Conservation (phyloP, 805 yeast species). For the Starmerella vaccinii region DNA sequence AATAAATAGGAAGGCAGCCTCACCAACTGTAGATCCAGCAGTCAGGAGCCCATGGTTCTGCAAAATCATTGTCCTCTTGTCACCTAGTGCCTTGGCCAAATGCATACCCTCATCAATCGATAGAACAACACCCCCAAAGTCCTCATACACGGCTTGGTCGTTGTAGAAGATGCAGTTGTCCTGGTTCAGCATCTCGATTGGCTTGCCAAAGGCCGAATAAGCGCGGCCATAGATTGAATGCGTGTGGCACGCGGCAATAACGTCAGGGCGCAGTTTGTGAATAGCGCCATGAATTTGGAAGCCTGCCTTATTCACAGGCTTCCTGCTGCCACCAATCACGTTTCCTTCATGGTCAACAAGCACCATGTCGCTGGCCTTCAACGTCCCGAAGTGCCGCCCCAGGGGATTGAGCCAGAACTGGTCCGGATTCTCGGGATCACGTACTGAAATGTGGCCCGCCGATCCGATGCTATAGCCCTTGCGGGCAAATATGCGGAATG, state of each 20-base stretch:
- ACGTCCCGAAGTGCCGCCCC: slow-evolving; percentile 59
- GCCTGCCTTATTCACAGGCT: slow-evolving; percentile 57
- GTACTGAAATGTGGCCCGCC: slow-evolving; percentile 77
- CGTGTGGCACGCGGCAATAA: slow-evolving; percentile 62
- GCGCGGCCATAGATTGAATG: slow-evolving; percentile 59
- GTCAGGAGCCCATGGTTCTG: slow-evolving; percentile 68
- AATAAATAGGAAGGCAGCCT: slow-evolving; percentile 58
- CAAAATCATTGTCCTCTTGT: slow-evolving; percentile 45
- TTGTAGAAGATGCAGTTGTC: slow-evolving; percentile 62
- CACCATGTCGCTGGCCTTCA: slow-evolving; percentile 54
- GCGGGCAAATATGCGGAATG: slow-evolving; percentile 74
- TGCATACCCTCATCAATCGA: slow-evolving; percentile 53
- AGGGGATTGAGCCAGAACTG: slow-evolving; percentile 88
- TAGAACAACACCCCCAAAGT: slow-evolving; percentile 72
- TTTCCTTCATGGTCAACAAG: slow-evolving; percentile 53
- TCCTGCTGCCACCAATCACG: slow-evolving; percentile 48
- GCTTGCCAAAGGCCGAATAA: slow-evolving; percentile 52
- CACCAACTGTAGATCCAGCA: slow-evolving; percentile 60
- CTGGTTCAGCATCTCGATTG: slow-evolving; percentile 70
- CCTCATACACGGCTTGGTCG: slow-evolving; percentile 51
- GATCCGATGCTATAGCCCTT: slow-evolving; percentile 65
- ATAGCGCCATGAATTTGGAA: slow-evolving; percentile 59
- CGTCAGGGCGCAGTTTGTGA: slow-evolving; percentile 60
- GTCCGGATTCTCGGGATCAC: slow-evolving; percentile 71
- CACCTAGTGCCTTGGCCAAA: slow-evolving; percentile 52